Evolutionary conservation across 2,329 filamentous ascomycete genomes (phyloP).

Genomic region (Tolypocladium paradoxum): DNA sequence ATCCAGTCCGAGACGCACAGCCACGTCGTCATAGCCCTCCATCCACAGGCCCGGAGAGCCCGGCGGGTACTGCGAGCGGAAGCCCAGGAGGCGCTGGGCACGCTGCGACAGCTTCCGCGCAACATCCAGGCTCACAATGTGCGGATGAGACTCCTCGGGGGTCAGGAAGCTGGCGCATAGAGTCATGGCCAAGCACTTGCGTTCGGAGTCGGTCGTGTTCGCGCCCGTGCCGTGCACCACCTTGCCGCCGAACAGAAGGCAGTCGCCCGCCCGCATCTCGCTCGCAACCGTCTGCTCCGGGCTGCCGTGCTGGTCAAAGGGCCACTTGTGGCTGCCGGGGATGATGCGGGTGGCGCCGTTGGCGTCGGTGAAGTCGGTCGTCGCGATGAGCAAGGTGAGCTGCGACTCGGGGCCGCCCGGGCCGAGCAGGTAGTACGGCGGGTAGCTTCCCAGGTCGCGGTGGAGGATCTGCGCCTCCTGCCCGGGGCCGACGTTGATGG

Average conservation of each 20-base stretch:
- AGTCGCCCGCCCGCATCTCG: slow-evolving; percentile 18
- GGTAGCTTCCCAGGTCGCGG: slow-evolving; percentile 9
- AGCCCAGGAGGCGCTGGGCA: slow-evolving; percentile 7
- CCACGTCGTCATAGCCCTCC: no score
- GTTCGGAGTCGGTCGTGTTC: slow-evolving; percentile 11
- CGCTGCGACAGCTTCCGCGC: slow-evolving; percentile 4
- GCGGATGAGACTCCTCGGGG: slow-evolving; percentile 6
- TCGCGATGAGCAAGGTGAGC: slow-evolving; percentile 10
- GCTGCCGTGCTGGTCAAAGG: slow-evolving; percentile 7
- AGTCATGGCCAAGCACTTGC: slow-evolving; percentile 2
- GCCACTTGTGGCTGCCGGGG: slow-evolving; percentile 14
- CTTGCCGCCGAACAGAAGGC: slow-evolving; percentile 19
- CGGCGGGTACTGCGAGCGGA: slow-evolving; percentile 7
- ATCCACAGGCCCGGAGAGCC: slow-evolving; percentile 6
- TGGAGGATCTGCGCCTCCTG: slow-evolving; percentile 6
- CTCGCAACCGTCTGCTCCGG: slow-evolving; percentile 11
- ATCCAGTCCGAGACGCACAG: no score
- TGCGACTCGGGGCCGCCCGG: slow-evolving; percentile 4
- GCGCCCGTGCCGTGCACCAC: slow-evolving; percentile 20
- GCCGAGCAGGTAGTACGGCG: slow-evolving; percentile 4
- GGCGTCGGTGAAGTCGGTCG: slow-evolving; percentile 7
- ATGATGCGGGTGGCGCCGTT: slow-evolving; percentile 11
- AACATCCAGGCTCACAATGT: slow-evolving; percentile 4
- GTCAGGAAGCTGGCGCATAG: slow-evolving; percentile 6
- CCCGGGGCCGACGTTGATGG: no score